A percentile compares a stretch with the other conserved stretches of the same genome.
Conservation (phyloP, 371 early-diverging fungal species). For the Cokeromyces recurvatus region DNA sequence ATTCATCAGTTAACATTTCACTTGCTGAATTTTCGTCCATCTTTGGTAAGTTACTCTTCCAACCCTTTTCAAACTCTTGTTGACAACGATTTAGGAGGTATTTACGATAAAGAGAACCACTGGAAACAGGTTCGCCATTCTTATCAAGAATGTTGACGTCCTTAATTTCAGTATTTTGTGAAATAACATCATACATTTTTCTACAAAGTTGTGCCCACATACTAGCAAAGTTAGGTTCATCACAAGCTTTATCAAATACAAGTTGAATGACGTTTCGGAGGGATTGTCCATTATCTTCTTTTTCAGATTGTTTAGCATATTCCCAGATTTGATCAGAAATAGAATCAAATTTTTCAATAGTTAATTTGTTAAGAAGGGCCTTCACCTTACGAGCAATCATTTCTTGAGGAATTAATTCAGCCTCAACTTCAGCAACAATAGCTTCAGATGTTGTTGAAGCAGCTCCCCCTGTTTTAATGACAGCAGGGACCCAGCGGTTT, state of each 20-base stretch:
- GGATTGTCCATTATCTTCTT: slow-evolving; percentile 65
- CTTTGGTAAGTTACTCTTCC: slow-evolving; percentile 61
- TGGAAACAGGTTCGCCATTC: slow-evolving; percentile 52
- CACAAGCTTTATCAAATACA: slow-evolving; percentile 93
- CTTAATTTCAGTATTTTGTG: slow-evolving; percentile 33
- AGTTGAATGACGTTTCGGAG: slow-evolving; percentile 76
- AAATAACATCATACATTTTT: slow-evolving; percentile 56
- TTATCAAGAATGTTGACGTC: slow-evolving; percentile 43
- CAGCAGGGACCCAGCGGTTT: slow-evolving; percentile 79
- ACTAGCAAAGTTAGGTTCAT: slow-evolving; percentile 84
- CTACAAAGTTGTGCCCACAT: slow-evolving; percentile 90
- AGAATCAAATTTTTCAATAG: slow-evolving; percentile 88
- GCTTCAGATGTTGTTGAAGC: slow-evolving; percentile 8
- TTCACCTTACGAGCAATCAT: slow-evolving; percentile 76
- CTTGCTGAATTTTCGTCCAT: slow-evolving; percentile 42
- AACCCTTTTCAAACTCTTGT: slow-evolving; percentile 81
- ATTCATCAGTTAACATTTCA: slow-evolving; percentile 67
- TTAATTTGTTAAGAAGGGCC: slow-evolving; percentile 91
- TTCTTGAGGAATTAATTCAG: slow-evolving; percentile 53
- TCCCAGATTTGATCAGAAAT: slow-evolving; percentile 81
- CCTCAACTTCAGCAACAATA: slow-evolving; percentile 15
- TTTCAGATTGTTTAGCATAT: slow-evolving; percentile 65
- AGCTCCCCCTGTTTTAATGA: slow-evolving; percentile 30
- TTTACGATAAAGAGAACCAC: slow-evolving; percentile 82
- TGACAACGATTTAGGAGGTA: slow-evolving; percentile 90